Evolutionary conservation across 208 protist genomes (phyloP).

Genomic region (Leishmania lainsoni): DNA sequence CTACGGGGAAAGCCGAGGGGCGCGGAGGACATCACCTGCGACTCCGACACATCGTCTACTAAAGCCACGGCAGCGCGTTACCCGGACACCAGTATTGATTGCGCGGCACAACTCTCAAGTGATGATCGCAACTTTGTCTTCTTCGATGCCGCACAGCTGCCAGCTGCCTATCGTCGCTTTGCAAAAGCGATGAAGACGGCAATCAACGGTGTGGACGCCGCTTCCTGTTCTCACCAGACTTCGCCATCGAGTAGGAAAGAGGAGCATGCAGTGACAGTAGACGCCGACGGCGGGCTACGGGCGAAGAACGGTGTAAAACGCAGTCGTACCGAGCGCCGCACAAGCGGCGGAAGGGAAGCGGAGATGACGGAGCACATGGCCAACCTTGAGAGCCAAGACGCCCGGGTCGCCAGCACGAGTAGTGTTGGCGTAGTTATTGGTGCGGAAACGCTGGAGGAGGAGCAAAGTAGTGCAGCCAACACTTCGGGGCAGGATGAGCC

Average conservation of each 20-base stretch:
- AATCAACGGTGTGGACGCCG: not conserved
- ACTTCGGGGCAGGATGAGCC: constrained; percentile 29
- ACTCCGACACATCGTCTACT: not conserved
- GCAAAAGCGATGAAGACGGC: not conserved
- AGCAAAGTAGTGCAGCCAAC: not conserved
- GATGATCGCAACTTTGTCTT: constrained; percentile 8
- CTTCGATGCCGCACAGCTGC: constrained; percentile 29
- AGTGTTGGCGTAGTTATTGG: not conserved
- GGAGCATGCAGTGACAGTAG: not conserved
- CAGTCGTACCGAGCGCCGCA: not conserved
- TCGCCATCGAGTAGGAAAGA: not conserved
- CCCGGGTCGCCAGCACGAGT: not conserved
- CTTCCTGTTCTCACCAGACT: not conserved
- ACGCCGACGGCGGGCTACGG: not conserved
- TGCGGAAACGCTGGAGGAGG: not conserved
- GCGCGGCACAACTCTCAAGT: not conserved
- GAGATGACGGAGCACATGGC: not conserved
- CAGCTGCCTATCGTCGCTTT: constrained; percentile 14
- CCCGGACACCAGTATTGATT: not conserved
- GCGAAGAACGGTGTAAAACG: not conserved
- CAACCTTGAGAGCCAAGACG: not conserved
- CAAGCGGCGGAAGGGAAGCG: not conserved
- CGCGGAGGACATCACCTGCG: not conserved
- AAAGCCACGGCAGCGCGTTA: not conserved
- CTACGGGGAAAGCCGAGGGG: not conserved